Conservation (phyloP, 108 stramenopile species). For the Nitzschia putrida region DNA sequence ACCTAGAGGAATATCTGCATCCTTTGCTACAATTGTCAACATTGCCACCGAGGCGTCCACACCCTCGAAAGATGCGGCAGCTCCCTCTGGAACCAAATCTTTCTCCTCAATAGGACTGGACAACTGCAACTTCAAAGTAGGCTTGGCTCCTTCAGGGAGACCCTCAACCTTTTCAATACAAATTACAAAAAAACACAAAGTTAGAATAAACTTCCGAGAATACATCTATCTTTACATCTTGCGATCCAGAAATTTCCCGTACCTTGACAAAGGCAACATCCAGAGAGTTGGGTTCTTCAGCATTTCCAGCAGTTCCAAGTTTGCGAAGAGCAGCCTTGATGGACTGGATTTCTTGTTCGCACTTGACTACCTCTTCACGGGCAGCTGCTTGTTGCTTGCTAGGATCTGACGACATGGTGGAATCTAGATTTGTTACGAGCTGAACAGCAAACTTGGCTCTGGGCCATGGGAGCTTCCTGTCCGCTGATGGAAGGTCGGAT, state of each 20-base stretch:
- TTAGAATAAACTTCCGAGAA: neutral
- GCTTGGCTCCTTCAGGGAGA: conserved; percentile 49
- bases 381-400: conserved; percentile 34
- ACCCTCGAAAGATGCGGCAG: conserved; percentile 47
- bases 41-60: conserved; percentile 70
- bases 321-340: conserved; percentile 60
- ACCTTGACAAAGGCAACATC: conserved; percentile 57
- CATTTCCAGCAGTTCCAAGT: conserved; percentile 30
- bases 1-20: conserved; percentile 57
- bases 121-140: conserved; percentile 57
- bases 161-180: conserved; percentile 47
- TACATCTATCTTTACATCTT: no score
- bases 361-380: conserved; percentile 60
- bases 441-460: neutral
- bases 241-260: neutral
- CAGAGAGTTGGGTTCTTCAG: conserved; percentile 45
- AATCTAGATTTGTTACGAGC: neutral
- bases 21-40: conserved; percentile 55
- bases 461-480: no score
- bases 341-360: conserved; percentile 75
- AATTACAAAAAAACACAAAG: neutral
- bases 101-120: conserved; percentile 78
- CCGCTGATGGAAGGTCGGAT: no score
- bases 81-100: conserved; percentile 35
- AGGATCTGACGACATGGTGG: conserved; percentile 10